Base-by-base conservation (phyloP, 2,329 filamentous ascomycete species). In the Aspergillus phoenicis region DNA sequence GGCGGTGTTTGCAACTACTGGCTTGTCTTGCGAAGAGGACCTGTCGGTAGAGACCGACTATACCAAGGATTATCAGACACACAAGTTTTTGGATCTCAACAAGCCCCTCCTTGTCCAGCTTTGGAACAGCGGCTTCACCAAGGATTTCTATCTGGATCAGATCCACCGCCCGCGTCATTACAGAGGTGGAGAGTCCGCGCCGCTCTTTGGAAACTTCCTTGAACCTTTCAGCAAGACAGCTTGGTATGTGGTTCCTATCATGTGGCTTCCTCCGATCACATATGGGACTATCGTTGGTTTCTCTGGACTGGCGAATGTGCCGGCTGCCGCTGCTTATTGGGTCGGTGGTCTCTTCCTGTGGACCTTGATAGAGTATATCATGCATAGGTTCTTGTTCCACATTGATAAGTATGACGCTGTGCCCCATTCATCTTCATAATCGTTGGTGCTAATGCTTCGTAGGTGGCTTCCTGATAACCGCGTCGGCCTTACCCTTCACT, bases 141-240 rank as follows among this genome's bases (percentile, higher is more conserved):
- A 97, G 77, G 87, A 91, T n/a, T 99, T 99, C 74, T 99, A 99
- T 73, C 85, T 99, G 24, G 89, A 97, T 68, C 95, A 99, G 77
- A 91, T 99, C 56, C 95, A 99, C 75, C 89, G 95, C 48, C 95
- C 95, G 17, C 88, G 95, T 61, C 94, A 99, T 77, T 99, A 98
- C 84, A 96, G 89, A 75, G 94, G 94, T 66, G 95, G 95, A 61
- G 87, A 88, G 64, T 97, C 93, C 6, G 95, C 95, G 39, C 95
- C 95, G 20, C 80, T 99, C 24, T 99, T 99, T 78, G 95, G 95
- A 62, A 98, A 99, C 80, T 96, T 99, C 76, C 82, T 99, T n/a
- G 95, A 99, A 80, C 95, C 95, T n/a, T 81, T 99, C 61, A 93
- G 89, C 76, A 90, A 93, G 83, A 99, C 95, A 2, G 87, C 95